Evolutionary conservation across 164 flowering plant species (phyloP), one percentile per base, ranked within the genome.

Genomic region (Saururus chinensis): DNA sequence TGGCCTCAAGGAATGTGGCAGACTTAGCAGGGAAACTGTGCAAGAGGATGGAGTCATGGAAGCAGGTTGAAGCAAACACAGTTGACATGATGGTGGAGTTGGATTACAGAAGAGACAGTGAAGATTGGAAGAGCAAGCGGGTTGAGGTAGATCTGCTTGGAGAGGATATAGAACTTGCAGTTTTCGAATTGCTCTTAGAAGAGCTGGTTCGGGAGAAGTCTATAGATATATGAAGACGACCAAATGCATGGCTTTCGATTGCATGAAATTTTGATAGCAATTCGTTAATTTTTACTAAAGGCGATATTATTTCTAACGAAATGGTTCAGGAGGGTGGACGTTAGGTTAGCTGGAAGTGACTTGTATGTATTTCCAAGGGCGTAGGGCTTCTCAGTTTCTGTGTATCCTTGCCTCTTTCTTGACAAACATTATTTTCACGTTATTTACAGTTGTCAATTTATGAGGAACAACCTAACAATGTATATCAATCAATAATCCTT

Each of bases 31-130:
- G 71, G 40, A 79, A 80, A 60, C 83, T 85, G 0, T 73, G 83
- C 63, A 74, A 74, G 69, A 79, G 84, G 69, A 61, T 90, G 57
- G 86, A 80, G 59, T 75, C 76, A 14, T 90, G 86, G 88, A 80
- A 78, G 64, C 81, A 81, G 21, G 91, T 78, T 45, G 80, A 81
- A 30, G 68, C 76, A 0, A 78, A 81, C 78, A 87, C 88, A 35
- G 81, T 85, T 9, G 90, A 88, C 69, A 81, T 81, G 96, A 88
- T 88, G 89, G 84, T 91, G n/a, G 92, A 79, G 41, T 63, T 77
- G 64, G 92, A 87, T 61, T 75, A 87, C 25, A 79, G 64, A 53
- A 74, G 60, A 20, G 85, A 82, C 41, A 10, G 61, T 7, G 73
- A 72, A 48, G 80, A 56, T 26, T 88, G 96, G 96, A 80, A 61